Conservation (phyloP, 495 filamentous ascomycete species). For the Penicillium egyptiacum region DNA sequence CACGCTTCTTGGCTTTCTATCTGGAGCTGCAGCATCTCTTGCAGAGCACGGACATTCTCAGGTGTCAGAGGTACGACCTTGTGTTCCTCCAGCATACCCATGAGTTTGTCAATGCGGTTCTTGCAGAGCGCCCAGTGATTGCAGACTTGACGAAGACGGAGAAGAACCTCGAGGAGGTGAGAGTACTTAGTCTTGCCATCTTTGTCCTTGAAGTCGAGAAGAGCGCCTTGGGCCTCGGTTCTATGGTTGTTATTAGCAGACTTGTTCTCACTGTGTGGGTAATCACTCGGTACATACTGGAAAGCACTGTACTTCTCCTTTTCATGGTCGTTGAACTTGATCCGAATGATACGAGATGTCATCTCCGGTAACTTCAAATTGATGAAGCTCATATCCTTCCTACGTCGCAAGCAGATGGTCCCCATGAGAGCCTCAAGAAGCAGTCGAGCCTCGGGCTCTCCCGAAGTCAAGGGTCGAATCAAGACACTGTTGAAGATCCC, state of each 20-base stretch:
- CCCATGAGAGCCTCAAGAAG: constrained; percentile 76
- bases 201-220: constrained; percentile 58
- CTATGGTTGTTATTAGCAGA: constrained; percentile 36
- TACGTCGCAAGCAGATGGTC: constrained; percentile 78
- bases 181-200: constrained; percentile 54
- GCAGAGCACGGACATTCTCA: constrained; percentile 71
- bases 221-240: constrained; percentile 70
- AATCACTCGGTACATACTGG: constrained; percentile 41
- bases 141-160: constrained; percentile 83
- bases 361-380: constrained; percentile 78
- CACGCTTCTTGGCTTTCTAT: constrained; percentile 85
- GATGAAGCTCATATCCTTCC: constrained; percentile 88
- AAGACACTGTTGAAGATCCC: constrained; percentile 75
- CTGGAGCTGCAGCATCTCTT: constrained; percentile 72
- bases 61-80: constrained; percentile 68
- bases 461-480: constrained; percentile 65
- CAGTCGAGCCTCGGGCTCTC: constrained; percentile 57
- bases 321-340: constrained; percentile 76
- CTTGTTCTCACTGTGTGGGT: not conserved
- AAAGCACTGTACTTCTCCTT: constrained; percentile 77
- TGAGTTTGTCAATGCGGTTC: constrained; percentile 66
- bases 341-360: constrained; percentile 75
- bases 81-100: constrained; percentile 63
- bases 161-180: constrained; percentile 75
- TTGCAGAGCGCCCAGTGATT: constrained; percentile 86